Evolutionary conservation across 2,329 filamentous ascomycete species (phyloP).

Genomic region (Scedosporium boydii): DNA sequence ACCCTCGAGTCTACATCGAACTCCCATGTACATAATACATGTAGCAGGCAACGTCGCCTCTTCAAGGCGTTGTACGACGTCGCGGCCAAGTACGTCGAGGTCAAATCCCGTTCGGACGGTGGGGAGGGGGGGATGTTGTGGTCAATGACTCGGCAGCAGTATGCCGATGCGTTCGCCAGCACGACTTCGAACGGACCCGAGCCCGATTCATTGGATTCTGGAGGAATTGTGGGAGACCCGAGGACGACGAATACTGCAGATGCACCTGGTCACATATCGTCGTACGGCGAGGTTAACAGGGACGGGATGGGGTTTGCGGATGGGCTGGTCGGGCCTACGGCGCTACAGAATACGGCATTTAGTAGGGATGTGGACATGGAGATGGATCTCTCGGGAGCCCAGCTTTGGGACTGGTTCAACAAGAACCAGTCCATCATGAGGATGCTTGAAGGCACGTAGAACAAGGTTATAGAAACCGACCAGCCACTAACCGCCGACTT

Average conservation of each 20-base stretch:
- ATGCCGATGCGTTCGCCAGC: neutral
- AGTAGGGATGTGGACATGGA: constrained; percentile 7
- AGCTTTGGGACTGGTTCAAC: constrained; percentile 13
- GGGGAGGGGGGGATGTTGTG: neutral
- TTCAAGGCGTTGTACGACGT: constrained; percentile 15
- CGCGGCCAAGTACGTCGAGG: constrained; percentile 13
- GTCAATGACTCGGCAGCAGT: neutral
- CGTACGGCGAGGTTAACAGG: neutral
- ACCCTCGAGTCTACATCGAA: constrained; percentile 7
- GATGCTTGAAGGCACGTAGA: constrained; percentile 10
- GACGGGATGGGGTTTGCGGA: neutral
- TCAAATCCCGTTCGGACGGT: constrained; percentile 5
- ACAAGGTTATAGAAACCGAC: neutral
- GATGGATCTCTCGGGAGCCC: constrained; percentile 9
- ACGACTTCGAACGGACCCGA: neutral
- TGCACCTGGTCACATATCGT: neutral
- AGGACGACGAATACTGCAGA: neutral
- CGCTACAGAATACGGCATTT: constrained; percentile 2
- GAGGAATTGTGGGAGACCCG: neutral
- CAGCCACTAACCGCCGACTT: too few relatives aligned
- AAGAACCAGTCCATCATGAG: constrained; percentile 13
- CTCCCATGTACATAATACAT: constrained; percentile 6
- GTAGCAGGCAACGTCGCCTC: constrained; percentile 12
- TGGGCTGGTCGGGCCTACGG: neutral
- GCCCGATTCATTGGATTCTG: neutral